A percentile compares a stretch with the other conserved stretches of the same genome.
Conservation (phyloP, 2,329 filamentous ascomycete species). For the Fusarium goolgardi region DNA sequence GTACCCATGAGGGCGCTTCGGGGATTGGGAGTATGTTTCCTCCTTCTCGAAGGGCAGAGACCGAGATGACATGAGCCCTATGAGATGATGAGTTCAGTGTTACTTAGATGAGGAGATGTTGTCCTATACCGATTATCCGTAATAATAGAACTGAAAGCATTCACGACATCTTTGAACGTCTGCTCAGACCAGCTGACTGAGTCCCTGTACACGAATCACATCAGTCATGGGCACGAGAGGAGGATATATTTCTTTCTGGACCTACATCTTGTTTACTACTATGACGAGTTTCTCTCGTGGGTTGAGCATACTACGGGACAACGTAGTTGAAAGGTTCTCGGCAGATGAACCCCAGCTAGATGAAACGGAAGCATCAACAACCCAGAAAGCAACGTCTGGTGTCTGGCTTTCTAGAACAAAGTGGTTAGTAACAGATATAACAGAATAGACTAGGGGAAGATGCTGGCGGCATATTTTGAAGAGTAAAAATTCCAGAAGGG, state of each 20-base stretch:
- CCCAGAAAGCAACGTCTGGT: neutral
- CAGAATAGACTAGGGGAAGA: neutral
- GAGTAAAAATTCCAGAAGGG: fast-evolving
- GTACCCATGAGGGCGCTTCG: neutral
- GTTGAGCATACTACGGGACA: neutral
- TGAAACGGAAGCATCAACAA: neutral
- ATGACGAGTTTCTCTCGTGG: neutral
- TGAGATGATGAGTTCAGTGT: neutral
- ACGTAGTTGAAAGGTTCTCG: neutral
- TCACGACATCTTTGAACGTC: neutral
- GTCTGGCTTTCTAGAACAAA: neutral
- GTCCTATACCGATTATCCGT: neutral
- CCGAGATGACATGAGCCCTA: neutral
- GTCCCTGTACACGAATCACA: neutral
- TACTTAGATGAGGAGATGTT: neutral
- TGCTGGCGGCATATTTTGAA: neutral
- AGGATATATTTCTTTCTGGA: fast-evolving
- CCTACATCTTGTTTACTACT: neutral
- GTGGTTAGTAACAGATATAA: neutral
- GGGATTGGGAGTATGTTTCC: neutral
- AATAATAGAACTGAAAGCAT: neutral
- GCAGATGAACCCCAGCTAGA: neutral
- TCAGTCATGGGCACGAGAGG: neutral
- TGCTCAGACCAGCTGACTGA: neutral
- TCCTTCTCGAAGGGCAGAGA: neutral